Percentiles rank a stretch among this genome's conserved stretches.
Conservation (phyloP, 345 rosid genomes). For the Citrus glauca region DNA sequence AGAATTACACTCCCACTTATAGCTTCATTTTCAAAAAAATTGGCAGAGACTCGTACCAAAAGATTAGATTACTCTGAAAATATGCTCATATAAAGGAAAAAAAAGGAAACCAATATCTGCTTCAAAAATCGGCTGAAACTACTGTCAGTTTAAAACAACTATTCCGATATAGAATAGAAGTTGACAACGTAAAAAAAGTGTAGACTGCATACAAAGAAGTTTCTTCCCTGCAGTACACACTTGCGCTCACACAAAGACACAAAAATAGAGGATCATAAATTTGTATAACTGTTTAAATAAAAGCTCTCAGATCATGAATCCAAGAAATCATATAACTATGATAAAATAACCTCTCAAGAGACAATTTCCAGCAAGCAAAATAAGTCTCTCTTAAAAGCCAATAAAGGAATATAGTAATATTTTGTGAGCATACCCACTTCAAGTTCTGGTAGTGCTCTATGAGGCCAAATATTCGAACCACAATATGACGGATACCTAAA, state of each 20-base stretch:
- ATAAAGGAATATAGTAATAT: neutral
- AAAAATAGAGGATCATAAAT: neutral
- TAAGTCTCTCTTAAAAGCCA: neutral
- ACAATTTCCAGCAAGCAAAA: neutral
- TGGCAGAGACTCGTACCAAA: neutral
- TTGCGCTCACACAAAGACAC: neutral
- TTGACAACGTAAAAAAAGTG: neutral
- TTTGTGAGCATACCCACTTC: slow-evolving; percentile 59
- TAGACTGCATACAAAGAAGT: neutral
- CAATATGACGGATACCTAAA: slow-evolving; percentile 85
- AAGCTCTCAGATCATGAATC: neutral
- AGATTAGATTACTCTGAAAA: slow-evolving; percentile 2
- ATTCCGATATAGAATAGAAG: neutral
- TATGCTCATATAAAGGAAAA: neutral
- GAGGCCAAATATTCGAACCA: slow-evolving; percentile 91
- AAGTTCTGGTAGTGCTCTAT: slow-evolving; percentile 64
- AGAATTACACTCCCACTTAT: neutral
- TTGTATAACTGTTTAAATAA: neutral
- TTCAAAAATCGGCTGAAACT: neutral
- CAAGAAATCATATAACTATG: neutral
- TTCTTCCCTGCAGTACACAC: neutral
- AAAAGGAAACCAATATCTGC: neutral
- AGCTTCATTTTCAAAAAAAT: slow-evolving; percentile 1
- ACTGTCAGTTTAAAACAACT: neutral
- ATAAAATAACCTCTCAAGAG: neutral